phyloP scores from a whole-genome alignment of 306 rosid genomes.

The Medicago lupulina region DNA sequence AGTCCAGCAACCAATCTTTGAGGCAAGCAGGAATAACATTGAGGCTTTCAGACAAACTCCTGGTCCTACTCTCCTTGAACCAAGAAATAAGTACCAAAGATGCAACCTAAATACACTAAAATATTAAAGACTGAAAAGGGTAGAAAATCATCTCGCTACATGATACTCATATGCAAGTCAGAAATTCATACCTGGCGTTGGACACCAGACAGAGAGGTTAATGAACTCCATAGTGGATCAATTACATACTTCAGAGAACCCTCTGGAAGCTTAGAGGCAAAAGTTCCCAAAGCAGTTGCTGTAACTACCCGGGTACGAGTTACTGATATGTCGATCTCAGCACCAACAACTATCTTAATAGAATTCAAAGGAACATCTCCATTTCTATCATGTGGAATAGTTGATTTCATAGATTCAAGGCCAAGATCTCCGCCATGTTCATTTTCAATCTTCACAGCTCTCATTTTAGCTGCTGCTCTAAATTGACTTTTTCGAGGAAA shows the following conservation, averaged over 20 bases:
- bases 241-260: conserved; percentile 61
- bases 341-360: conserved; percentile 85
- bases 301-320: conserved; percentile 91
- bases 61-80: conserved; percentile 73
- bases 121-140: conserved; percentile 24
- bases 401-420: conserved; percentile 58
- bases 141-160: conserved; percentile 2
- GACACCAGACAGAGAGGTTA: conserved; percentile 80
- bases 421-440: conserved; percentile 63
- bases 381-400: conserved; percentile 65
- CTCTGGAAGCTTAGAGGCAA: conserved; percentile 77
- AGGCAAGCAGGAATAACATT: conserved; percentile 56
- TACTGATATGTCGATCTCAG: conserved; percentile 80
- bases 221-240: conserved; percentile 76
- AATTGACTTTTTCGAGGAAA: conserved; percentile 91
- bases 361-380: conserved; percentile 72
- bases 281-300: conserved; percentile 84
- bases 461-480: conserved; percentile 99
- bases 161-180: conserved; percentile 24
- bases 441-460: conserved; percentile 82
- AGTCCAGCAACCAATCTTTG: conserved; percentile 80
- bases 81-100: conserved; percentile 90
- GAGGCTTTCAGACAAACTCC: conserved; percentile 40
- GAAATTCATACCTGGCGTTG: conserved; percentile 79
- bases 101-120: conserved; percentile 68